Evolutionary conservation across 352 stramenopile species (phyloP).

Genomic region (Globisporangium solare): DNA sequence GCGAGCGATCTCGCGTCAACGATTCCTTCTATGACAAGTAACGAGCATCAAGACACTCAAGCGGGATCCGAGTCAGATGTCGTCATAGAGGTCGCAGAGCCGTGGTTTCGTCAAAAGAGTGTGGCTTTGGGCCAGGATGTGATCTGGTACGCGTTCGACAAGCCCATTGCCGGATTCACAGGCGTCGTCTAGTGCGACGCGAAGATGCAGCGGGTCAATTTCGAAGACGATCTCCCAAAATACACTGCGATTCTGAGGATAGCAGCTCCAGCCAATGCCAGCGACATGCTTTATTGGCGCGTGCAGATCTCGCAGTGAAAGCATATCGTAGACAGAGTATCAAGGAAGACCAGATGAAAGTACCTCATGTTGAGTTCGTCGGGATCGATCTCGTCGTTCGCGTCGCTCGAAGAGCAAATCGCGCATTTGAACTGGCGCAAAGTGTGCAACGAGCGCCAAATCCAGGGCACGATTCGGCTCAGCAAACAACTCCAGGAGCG

Average conservation of each 20-base stretch:
- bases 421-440: conserved; percentile 71
- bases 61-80: too few species aligned
- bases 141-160: conserved; percentile 46
- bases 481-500: conserved; percentile 62
- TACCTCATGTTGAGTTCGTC: too few species aligned
- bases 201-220: too few species aligned
- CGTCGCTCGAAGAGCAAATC: conserved; percentile 59
- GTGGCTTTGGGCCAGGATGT: conserved; percentile 9
- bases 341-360: too few species aligned
- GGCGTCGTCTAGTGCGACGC: conserved; percentile 12
- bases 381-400: conserved; percentile 26
- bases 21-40: background rate
- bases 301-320: too few species aligned
- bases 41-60: background rate
- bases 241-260: too few species aligned
- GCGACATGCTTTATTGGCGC: too few species aligned
- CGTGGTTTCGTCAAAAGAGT: conserved; percentile 7
- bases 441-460: conserved; percentile 65
- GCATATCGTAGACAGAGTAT: too few species aligned
- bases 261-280: too few species aligned
- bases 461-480: conserved; percentile 47
- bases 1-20: background rate
- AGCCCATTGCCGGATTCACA: conserved; percentile 35
- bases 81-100: background rate
- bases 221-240: too few species aligned